Evolutionary conservation across 768 basidiomycete genomes (phyloP).

Genomic region (Mycena rebaudengoi): DNA sequence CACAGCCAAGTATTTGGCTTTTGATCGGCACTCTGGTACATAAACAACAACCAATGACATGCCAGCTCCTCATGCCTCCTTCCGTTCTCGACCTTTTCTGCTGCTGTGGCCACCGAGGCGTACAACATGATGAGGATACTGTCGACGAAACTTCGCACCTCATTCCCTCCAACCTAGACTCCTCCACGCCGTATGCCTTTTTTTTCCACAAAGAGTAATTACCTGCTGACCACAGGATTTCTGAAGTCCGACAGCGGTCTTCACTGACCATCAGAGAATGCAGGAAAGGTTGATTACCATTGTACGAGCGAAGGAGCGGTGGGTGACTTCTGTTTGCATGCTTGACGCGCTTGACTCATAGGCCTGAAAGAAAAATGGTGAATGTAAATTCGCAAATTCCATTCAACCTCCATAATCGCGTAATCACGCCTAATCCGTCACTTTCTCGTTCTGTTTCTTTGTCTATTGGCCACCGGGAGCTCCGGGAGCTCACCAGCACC

Average conservation of each 20-base stretch:
- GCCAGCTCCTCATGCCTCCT: slow-evolving; percentile 15
- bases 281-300: slow-evolving; percentile 28
- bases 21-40: too few relatives aligned
- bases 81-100: slow-evolving; percentile 19
- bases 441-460: slow-evolving; percentile 21
- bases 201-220: slow-evolving; percentile 34
- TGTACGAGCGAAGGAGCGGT: slow-evolving; percentile 35
- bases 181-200: slow-evolving; percentile 13
- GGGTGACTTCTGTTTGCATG: not conserved
- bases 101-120: slow-evolving; percentile 17
- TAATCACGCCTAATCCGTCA: slow-evolving; percentile 17
- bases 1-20: not conserved
- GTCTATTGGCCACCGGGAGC: slow-evolving; percentile 16
- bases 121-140: not conserved
- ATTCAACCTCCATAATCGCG: slow-evolving; percentile 36
- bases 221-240: not conserved
- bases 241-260: slow-evolving; percentile 42
- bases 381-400: slow-evolving; percentile 35
- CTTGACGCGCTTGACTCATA: not conserved
- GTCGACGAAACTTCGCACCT: slow-evolving; percentile 20
- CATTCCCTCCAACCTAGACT: slow-evolving; percentile 22
- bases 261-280: slow-evolving; percentile 58
- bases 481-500: not conserved
- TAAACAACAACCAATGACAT: not conserved
- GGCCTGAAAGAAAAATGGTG: slow-evolving; percentile 31